Evolutionary conservation across 139 green algal species (phyloP), one percentile per base, ranked within the genome.

Genomic region (Volvox africanus): DNA sequence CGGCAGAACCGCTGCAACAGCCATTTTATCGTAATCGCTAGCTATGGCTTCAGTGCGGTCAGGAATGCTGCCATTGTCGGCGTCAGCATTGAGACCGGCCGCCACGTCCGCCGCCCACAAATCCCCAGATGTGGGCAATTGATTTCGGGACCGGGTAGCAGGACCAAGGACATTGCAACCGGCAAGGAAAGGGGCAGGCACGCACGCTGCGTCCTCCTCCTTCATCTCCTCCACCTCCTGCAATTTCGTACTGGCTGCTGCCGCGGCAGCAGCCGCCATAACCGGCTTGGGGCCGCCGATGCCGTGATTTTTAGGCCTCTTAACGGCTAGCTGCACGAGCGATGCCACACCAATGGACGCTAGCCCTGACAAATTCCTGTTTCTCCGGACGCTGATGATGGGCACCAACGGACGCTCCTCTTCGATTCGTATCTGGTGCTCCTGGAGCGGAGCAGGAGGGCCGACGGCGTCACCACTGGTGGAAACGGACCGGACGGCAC

Each of bases 291-390:
- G 50, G 21, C 12, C 37, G 20, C 28, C 33, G 76, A 20, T 26
- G 32, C 76, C 32, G n/a, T 61, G 76, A 61, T 36, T 30, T 21
- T 33, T 79, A 20, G 80, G 80, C 24, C 80, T 22, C 80, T 86
- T 86, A 5, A 30, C 81, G 36, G 30, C 61, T 17, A 87, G 30
- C 61, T 77, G 61, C 16, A 88, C 82, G 21, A 88, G 82, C 22
- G 62, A 80, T n/a, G 82, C 17, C 1, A 88, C 44, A 67, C n/a
- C 33, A 17, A 88, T 67, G 21, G 82, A 79, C 33, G 65, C 62
- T 0, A 88, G 65, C 19, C 55, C 82, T 5, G 82, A 88, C 62
- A 88, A 36, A 28, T 79, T 71, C 12, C 82, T 37, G 65, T 88
- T 33, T 12, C 62, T 65, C 33, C 82, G 17, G 12, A 79, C 65